These are phyloP conservation scores for Suhomyces yuchorum DNA, from an alignment of 1,139 yeast species.

Conservation along the genomic window DNA sequence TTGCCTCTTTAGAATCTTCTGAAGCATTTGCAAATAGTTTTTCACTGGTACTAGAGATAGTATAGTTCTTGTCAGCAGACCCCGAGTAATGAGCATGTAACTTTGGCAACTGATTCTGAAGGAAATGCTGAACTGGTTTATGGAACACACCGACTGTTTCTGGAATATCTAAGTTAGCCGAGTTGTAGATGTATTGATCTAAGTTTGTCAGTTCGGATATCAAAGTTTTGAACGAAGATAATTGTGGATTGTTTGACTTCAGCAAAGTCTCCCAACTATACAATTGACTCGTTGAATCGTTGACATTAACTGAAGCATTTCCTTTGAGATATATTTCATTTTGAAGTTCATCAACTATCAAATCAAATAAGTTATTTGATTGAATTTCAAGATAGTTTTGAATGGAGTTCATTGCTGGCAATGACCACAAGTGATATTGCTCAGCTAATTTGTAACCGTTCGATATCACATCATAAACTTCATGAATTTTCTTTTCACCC, in stretches of 20 bases:
- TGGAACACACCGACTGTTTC: conserved; percentile 54
- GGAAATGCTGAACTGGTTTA: conserved; percentile 43
- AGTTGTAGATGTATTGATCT: conserved; percentile 57
- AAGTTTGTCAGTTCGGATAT: conserved; percentile 45
- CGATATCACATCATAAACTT: conserved; percentile 66
- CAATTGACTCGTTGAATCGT: conserved; percentile 10
- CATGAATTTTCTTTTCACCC: conserved; percentile 65
- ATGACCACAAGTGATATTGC: conserved; percentile 59
- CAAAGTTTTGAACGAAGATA: conserved; percentile 41
- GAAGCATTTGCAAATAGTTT: conserved; percentile 3
- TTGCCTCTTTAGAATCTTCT: conserved; percentile 16
- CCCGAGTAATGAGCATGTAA: conserved; percentile 31
- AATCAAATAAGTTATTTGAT: conserved; percentile 66
- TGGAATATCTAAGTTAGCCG: conserved; percentile 58
- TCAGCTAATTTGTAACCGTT: conserved; percentile 60
- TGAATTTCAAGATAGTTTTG: conserved; percentile 64
- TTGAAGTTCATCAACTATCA: conserved; percentile 74
- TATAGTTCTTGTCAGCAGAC: conserved; percentile 12
- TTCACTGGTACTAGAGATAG: conserved; percentile 4
- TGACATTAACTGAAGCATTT: conserved; percentile 5
- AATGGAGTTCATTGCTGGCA: conserved; percentile 61
- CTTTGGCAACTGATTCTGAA: conserved; percentile 34
- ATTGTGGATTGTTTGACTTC: conserved; percentile 31
- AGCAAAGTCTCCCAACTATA: conserved; percentile 34
- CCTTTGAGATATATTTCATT: conserved; percentile 68